Evolutionary conservation across 1,139 yeast genomes (phyloP).

Genomic region (Hanseniaspora sp.): DNA sequence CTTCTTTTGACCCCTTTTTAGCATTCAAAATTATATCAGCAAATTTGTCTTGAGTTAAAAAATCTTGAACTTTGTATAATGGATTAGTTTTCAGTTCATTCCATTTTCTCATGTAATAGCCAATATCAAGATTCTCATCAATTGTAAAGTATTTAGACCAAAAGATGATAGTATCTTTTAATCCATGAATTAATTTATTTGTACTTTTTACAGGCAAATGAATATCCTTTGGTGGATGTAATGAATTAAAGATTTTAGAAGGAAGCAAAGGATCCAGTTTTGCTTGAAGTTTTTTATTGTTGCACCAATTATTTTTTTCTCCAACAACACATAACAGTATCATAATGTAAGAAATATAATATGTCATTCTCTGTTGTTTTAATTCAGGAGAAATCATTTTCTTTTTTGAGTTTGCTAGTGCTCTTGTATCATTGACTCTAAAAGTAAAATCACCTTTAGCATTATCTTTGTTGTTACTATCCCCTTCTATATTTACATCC

Average conservation of each 20-base stretch:
- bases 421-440: conserved; percentile 18
- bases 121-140: conserved; percentile 29
- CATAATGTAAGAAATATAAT: conserved; percentile 54
- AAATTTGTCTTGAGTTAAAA: conserved; percentile 22
- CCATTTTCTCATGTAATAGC: conserved; percentile 45
- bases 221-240: conserved; percentile 38
- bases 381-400: conserved; percentile 38
- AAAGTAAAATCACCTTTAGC: conserved; percentile 22
- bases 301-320: conserved; percentile 65
- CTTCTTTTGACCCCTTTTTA: conserved; percentile 57
- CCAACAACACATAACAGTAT: conserved; percentile 55
- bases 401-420: conserved; percentile 23
- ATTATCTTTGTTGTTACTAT: conserved; percentile 24
- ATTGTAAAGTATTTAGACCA: conserved; percentile 52
- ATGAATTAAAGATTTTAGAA: conserved; percentile 34
- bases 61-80: conserved; percentile 28
- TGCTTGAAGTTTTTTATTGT: conserved; percentile 36
- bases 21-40: conserved; percentile 34
- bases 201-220: conserved; percentile 40
- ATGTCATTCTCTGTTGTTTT: conserved; percentile 40
- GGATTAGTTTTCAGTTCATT: conserved; percentile 35
- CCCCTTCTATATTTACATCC: conserved; percentile 33
- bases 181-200: conserved; percentile 61
- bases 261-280: conserved; percentile 40
- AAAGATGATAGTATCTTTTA: conserved; percentile 49